phyloP scores from a whole-genome alignment of 441 rosid genomes.

The Populus tomentosa region DNA sequence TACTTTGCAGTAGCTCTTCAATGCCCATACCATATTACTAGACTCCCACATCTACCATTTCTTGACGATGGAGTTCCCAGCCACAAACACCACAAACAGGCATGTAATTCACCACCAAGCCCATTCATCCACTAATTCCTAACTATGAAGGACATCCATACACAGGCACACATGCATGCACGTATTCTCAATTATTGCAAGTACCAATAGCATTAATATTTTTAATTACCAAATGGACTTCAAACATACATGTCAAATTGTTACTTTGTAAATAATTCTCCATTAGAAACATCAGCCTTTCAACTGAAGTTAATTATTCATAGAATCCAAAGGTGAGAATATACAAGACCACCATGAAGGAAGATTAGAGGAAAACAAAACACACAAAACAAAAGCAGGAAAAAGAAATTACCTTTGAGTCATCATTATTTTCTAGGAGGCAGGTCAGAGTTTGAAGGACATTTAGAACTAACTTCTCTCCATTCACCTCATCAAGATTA shows the following conservation, averaged over 20 bases:
- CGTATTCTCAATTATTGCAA: not conserved
- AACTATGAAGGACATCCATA: not conserved
- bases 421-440: conserved; percentile 81
- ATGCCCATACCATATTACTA: not conserved
- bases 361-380: not conserved
- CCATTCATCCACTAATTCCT: not conserved
- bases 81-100: not conserved
- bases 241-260: not conserved
- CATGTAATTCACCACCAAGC: not conserved
- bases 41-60: not conserved
- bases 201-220: not conserved
- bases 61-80: not conserved
- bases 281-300: not conserved
- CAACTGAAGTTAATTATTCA: not conserved
- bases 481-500: conserved; percentile 66
- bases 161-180: not conserved
- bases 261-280: not conserved
- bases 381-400: conserved; percentile 1
- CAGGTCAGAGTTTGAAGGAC: conserved; percentile 88
- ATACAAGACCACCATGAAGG: conserved; percentile 8
- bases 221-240: not conserved
- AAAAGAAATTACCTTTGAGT: conserved; percentile 67
- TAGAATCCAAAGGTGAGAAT: not conserved
- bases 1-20: not conserved
- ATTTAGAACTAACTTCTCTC: conserved; percentile 85